Base-by-base conservation (phyloP, 1,139 yeast genomes). In the Casaregolazyma lundiana region DNA sequence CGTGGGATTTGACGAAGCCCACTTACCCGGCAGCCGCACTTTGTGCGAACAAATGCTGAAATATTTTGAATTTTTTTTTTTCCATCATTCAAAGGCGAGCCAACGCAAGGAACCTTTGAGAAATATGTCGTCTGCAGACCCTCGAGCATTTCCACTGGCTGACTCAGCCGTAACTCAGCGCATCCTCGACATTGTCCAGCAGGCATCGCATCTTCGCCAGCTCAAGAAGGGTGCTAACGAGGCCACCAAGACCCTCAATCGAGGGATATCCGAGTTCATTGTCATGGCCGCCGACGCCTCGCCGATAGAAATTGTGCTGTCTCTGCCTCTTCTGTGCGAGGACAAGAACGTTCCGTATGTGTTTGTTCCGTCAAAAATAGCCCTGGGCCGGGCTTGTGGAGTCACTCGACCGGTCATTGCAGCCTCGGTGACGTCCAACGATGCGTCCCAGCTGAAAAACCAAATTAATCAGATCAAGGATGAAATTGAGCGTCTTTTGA, bases 241-340 rank as follows among this genome's bases (percentile, higher is more conserved):
- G 76, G 96, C 98, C 63, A 94, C 98, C 76, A 92, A 94, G 80
- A 92, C 98, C 63, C 81, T 92, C 75, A 92, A 94, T 85, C 88
- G 98, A 78, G 98, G 98, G 81, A 92, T 94, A 66, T 86, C 97
- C 63, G 98, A 92, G 76, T 92, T 94, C 80, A 90, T 94, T 73
- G 88, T 94, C 75, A 89, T 94, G 97, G 98, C 98, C 61, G 99
- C 98, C 63, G 98, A 94, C 70, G 88, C 98, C 63, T 96, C 92
- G 73, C 99, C 99, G 63, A 90, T 94, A 67, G 98, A 94, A 77
- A 92, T 94, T 71, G 84, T 94, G 69, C 82, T 94, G 71, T 98
- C 94, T 72, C 80, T 94, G 71, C 99, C 99, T 46, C 81, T 94
- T 64, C 78, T 94, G 65, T 92, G 99, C 74, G 98, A 92, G 76